Conservation (phyloP, 768 basidiomycete species). For the Candolleomyces efflorescens region DNA sequence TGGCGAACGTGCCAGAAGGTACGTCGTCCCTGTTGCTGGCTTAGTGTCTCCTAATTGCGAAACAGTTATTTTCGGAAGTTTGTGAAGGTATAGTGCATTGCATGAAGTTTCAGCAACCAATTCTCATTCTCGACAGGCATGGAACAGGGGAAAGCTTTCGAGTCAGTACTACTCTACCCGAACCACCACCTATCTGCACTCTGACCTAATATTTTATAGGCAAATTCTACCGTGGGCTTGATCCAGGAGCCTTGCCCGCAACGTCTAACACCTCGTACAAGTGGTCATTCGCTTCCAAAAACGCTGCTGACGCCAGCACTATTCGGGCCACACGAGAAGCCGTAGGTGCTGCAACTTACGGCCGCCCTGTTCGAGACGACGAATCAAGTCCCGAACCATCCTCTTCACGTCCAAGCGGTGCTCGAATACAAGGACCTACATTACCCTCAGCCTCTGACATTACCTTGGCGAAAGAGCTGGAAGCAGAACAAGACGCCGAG, state of each 20-base stretch:
- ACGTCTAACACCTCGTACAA: conserved; percentile 78
- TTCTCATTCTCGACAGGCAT: conserved; percentile 41
- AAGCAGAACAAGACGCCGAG: conserved; percentile 44
- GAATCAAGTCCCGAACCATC: neutral
- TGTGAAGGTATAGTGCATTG: conserved; percentile 51
- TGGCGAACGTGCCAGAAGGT: conserved; percentile 78
- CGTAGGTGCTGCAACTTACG: conserved; percentile 49
- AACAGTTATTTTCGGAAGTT: conserved; percentile 90
- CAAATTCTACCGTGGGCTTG: conserved; percentile 51
- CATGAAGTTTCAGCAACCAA: neutral
- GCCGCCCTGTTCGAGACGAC: conserved; percentile 12
- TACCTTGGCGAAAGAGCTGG: conserved; percentile 62
- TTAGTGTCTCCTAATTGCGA: conserved; percentile 26
- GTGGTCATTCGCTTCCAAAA: conserved; percentile 81
- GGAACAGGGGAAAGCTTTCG: conserved; percentile 76
- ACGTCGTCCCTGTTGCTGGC: conserved; percentile 20
- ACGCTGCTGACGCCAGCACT: conserved; percentile 53
- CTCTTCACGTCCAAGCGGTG: conserved; percentile 19
- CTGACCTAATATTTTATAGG: conserved; percentile 7
- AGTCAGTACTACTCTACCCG: conserved; percentile 36
- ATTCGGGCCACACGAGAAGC: conserved; percentile 56
- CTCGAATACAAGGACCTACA: conserved; percentile 54
- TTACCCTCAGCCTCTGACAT: conserved; percentile 69
- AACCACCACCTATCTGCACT: neutral
- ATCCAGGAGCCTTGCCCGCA: conserved; percentile 48